Percentiles rank a stretch among this genome's conserved stretches.
Conservation (phyloP, 2,329 filamentous ascomycete genomes). For the Beauveria pseudobassiana region DNA sequence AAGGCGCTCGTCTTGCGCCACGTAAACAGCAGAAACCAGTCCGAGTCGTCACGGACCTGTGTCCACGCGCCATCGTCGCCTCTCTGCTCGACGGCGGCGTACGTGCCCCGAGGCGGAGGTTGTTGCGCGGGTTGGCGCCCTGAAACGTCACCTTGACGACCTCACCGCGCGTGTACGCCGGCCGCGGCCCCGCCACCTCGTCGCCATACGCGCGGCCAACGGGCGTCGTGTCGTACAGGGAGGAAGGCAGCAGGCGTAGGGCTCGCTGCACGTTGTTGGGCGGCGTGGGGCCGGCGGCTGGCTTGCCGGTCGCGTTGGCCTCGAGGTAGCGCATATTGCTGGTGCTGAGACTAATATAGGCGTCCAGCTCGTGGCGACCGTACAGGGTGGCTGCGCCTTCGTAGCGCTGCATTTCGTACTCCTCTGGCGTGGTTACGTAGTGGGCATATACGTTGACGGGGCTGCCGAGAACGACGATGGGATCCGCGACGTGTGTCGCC, state of each 20-base stretch:
- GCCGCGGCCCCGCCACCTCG: conserved; percentile 45
- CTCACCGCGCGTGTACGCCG: conserved; percentile 53
- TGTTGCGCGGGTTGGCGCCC: conserved; percentile 84
- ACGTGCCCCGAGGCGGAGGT: conserved; percentile 74
- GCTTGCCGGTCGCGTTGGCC: conserved; percentile 28
- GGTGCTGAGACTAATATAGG: conserved; percentile 82
- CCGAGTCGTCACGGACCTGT: conserved; percentile 61
- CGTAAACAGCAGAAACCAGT: conserved; percentile 76
- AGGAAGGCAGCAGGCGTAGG: conserved; percentile 70
- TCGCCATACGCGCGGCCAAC: conserved; percentile 64
- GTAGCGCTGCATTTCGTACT: conserved; percentile 80
- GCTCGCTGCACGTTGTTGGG: conserved; percentile 70
- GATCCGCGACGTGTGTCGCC: conserved; percentile 42
- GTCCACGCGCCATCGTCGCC: conserved; percentile 46
- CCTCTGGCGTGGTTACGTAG: conserved; percentile 71
- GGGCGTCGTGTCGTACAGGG: conserved; percentile 64
- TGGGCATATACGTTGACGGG: conserved; percentile 87
- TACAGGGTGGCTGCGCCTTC: conserved; percentile 92
- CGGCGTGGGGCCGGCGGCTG: conserved; percentile 52
- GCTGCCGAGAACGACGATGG: conserved; percentile 74
- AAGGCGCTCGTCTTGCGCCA: conserved; percentile 69
- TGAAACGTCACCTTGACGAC: conserved; percentile 64
- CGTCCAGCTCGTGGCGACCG: conserved; percentile 72
- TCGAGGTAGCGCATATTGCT: conserved; percentile 41
- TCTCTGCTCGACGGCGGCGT: conserved; percentile 64